Conservation (phyloP, 2,329 filamentous ascomycete genomes). For the Sporothrix protearum region DNA sequence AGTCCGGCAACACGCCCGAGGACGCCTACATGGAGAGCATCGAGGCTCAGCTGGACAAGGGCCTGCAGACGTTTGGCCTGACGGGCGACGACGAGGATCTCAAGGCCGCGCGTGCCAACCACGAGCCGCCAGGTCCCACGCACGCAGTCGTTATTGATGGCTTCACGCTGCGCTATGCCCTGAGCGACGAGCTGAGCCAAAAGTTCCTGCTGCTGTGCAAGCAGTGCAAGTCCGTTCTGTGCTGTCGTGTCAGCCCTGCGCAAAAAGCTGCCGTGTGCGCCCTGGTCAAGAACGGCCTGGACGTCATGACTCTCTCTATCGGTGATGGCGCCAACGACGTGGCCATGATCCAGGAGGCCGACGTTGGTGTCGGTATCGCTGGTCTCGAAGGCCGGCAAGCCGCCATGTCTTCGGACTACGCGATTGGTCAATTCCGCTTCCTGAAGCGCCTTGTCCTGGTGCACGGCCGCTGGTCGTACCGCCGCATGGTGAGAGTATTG, state of each 20-base stretch:
- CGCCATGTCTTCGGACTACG: conserved; percentile 94
- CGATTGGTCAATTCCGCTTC: conserved; percentile 90
- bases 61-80: conserved; percentile 70
- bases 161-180: conserved; percentile 83
- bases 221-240: conserved; percentile 92
- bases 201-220: conserved; percentile 95
- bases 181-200: conserved; percentile 77
- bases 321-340: conserved; percentile 95
- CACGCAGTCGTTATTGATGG: conserved; percentile 95
- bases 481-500: conserved; percentile 85
- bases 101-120: conserved; percentile 70
- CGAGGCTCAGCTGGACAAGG: conserved; percentile 68
- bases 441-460: conserved; percentile 80
- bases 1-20: conserved; percentile 47
- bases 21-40: conserved; percentile 55
- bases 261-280: conserved; percentile 96
- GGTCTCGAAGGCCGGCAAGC: conserved; percentile 90
- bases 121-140: conserved; percentile 80
- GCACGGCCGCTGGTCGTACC: conserved; percentile 94
- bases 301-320: conserved; percentile 93
- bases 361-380: conserved; percentile 94
- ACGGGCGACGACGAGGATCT: conserved; percentile 85
- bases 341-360: conserved; percentile 95
- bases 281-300: conserved; percentile 90
- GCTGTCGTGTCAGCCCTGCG: conserved; percentile 92